These are phyloP conservation scores for Arthrobotrys iridis DNA, from an alignment of 2,329 filamentous ascomycete genomes.

Conservation along the genomic window DNA sequence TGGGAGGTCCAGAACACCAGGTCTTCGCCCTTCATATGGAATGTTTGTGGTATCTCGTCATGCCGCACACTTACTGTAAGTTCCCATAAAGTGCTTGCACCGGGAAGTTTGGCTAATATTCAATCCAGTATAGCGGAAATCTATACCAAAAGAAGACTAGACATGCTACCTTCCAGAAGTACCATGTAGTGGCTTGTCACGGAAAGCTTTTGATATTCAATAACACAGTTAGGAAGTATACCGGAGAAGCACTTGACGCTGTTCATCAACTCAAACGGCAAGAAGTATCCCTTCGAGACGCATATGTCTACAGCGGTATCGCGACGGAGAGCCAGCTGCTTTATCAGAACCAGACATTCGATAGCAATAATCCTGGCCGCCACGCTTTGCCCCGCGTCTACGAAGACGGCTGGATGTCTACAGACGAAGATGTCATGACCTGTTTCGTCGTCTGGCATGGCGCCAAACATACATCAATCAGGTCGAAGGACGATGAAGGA, in stretches of 20 bases:
- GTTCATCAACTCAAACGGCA: conserved; percentile 72
- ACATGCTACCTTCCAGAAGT: conserved; percentile 71
- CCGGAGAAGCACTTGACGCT: conserved; percentile 68
- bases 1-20: conserved; percentile 74
- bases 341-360: conserved; percentile 73
- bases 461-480: conserved; percentile 69
- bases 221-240: conserved; percentile 67
- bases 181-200: conserved; percentile 70
- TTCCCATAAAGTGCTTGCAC: background rate
- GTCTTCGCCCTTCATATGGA: conserved; percentile 73
- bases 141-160: conserved; percentile 73
- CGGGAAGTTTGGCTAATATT: background rate
- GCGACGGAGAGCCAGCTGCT: conserved; percentile 71
- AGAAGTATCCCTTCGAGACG: conserved; percentile 63
- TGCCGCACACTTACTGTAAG: conserved; percentile 70
- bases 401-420: conserved; percentile 70
- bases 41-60: conserved; percentile 72
- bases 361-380: conserved; percentile 70
- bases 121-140: conserved; percentile 67
- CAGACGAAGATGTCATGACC: conserved; percentile 73
- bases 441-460: conserved; percentile 75
- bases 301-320: conserved; percentile 65
- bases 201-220: conserved; percentile 73
- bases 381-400: conserved; percentile 71
- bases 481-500: conserved; percentile 61